A percentile compares a stretch with the other conserved stretches of the same genome.
Evolutionary conservation across 1,139 yeast genomes (phyloP).

Genomic region (Torulaspora globosa): DNA sequence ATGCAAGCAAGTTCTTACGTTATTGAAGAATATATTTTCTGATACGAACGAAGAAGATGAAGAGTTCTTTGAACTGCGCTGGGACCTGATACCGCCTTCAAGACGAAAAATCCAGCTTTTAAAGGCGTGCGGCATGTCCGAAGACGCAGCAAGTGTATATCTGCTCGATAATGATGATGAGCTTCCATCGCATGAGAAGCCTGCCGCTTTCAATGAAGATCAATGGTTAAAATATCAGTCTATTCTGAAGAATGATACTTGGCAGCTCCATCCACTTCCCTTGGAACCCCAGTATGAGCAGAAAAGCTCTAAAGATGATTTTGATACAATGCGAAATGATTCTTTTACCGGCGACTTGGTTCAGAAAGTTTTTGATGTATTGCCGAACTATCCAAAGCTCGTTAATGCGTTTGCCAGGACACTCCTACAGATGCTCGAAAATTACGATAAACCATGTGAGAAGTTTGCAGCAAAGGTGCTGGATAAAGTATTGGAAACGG

Average conservation of each 20-base stretch:
- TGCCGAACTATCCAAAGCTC: conserved; percentile 49
- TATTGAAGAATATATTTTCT: conserved; percentile 30
- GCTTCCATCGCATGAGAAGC: conserved; percentile 25
- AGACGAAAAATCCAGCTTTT: conserved; percentile 25
- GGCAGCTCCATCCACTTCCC: conserved; percentile 11
- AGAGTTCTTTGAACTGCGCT: conserved; percentile 44
- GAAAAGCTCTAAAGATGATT: conserved; percentile 40
- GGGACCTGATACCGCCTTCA: conserved; percentile 36
- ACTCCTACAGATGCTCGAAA: conserved; percentile 37
- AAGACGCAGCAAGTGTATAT: conserved; percentile 26
- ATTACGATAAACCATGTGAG: conserved; percentile 23
- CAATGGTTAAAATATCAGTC: conserved; percentile 23
- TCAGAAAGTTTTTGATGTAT: conserved; percentile 48
- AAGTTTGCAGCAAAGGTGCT: conserved; percentile 38
- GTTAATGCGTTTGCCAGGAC: conserved; percentile 50
- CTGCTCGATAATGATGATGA: conserved; percentile 24
- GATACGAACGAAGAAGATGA: conserved; percentile 35
- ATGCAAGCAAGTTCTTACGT: conserved; percentile 31
- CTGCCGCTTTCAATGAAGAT: conserved; percentile 21
- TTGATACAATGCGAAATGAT: conserved; percentile 40
- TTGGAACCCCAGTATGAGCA: conserved; percentile 37
- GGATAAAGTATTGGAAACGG: conserved; percentile 40
- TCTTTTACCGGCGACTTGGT: conserved; percentile 36
- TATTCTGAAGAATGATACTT: conserved; percentile 8
- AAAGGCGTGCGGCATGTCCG: conserved; percentile 24